Evolutionary conservation across 768 basidiomycete species (phyloP), one percentile per base, ranked within the genome.

Genomic region (Tulasnella sp.): DNA sequence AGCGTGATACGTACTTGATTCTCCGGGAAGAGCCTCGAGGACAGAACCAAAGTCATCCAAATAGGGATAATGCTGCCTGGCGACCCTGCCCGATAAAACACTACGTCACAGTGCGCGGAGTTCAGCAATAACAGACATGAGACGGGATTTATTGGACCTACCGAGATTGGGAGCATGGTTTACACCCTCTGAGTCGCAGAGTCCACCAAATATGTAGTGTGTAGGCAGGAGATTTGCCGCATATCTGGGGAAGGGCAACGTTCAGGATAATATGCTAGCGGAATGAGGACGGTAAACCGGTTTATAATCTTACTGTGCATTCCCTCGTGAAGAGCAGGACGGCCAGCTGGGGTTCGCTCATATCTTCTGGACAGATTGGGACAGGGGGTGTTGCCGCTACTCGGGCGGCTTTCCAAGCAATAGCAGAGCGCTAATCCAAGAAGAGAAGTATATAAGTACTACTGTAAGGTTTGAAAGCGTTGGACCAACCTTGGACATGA

Each of bases 321-420:
- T 76, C 75, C 18, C 5, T 46, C 5, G 75, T 31, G 75, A 76
- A 76, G 2, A 76, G 42, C 3, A 76, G 41, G 40, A 28, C 42
- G 16, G 75, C 75, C 24, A 76, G 31, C 24, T 41, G 40, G 6
- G 75, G 75, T 24, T 76, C 75, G 28, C 75, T 76, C 3, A 76
- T 14, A 16, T 31, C 37, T 22, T 76, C 24, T 42, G 75, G 75
- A 46, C 75, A 76, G 6, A 14, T 2, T 2, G 75, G 75, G 7
- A 50, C 48, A 76, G 42, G 42, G 20, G 42, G 42, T 24, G 20
- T 31, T 28, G 31, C 75, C 2, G 24, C 48, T 22, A 9, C 42
- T 20, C 75, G 75, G 7, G 75, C 42, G 12, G 75, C 75, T 31
- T 46, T 76, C 75, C 75, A 76, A 11, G 40, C 28, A 20, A 28